Base-by-base conservation (phyloP, 1,139 yeast genomes). In the Candida freyschussii region DNA sequence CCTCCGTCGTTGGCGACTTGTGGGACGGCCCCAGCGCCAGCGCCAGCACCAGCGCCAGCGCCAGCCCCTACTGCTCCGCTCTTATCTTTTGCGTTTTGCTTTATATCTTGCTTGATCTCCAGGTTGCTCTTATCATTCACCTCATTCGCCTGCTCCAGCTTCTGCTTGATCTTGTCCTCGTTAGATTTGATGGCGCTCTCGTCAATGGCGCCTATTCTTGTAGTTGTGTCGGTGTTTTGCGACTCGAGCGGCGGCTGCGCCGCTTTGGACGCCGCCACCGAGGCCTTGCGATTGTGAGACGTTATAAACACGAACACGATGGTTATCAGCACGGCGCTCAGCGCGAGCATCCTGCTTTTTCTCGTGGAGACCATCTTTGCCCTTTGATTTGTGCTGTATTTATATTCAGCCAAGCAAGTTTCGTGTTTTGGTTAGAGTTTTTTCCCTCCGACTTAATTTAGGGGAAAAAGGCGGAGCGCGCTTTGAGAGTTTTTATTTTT, bases 291-390 rank as follows among this genome's bases (percentile, higher is more conserved):
- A 17, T 20, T 41, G 36, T 42, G 52, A 2, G 51, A 28, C 20
- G 44, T 32, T 13, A 45, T 24, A 13, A 47, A 31, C 18, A 49
- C 34, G 30, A 49, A 40, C 6, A 47, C 37, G 5, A 49, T 15
- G 4, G 50, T 44, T 12, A 49, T 41, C 7, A 49, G 34, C 5
- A 41, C 29, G 11, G 52, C 52, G 31, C 48, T 41, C 17, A 48
- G 34, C 4, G 47, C 50, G 11, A 48, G 34, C 18, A 40, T 37
- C 32, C 53, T 40, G 22, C 39, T 40, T 32, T 39, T 48, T 36
- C 52, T 43, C 12, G 48, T 38, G 4, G 46, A 39, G 4, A 44
- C 42, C 46, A 42, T 42, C 10, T 12, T 21, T 5, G 15, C 12
- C 14, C 16, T 5, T 12, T 7, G 12, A 11, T 23, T 11, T 23